These are phyloP conservation scores for Limnomonas spitsbergensis DNA, from an alignment of 139 green algal genomes.

Conservation along the genomic window DNA sequence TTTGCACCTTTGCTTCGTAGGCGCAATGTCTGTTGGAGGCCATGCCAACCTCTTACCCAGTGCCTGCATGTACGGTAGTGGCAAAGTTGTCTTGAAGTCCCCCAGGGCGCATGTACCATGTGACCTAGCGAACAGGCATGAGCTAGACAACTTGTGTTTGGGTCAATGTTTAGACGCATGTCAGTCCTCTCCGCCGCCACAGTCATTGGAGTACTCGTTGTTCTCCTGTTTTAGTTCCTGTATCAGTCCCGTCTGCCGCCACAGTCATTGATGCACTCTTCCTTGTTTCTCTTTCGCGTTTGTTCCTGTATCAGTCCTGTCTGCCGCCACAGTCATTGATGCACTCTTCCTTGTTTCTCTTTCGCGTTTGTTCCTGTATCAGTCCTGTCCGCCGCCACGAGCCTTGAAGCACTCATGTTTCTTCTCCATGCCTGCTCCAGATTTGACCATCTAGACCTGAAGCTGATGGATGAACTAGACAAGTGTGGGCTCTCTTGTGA, in stretches of 20 bases:
- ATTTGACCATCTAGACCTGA: constrained; percentile 24
- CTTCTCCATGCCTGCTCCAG: background rate
- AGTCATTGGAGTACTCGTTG: no score
- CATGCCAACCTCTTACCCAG: no score
- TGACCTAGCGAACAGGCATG: no score
- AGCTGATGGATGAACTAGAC: constrained; percentile 12
- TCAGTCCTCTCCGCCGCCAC: no score
- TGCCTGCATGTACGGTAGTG: no score
- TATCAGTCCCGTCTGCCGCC: background rate
- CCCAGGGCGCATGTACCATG: no score
- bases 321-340: background rate
- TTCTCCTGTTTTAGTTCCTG: no score
- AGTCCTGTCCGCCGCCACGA: background rate
- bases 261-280: background rate
- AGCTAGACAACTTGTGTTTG: no score
- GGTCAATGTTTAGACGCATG: no score
- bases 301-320: background rate
- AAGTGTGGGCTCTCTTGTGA: background rate
- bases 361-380: background rate
- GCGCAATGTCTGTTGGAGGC: no score
- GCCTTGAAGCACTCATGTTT: background rate
- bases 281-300: background rate
- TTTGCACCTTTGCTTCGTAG: no score
- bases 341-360: background rate
- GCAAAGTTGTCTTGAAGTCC: no score